A percentile compares a stretch with the other conserved stretches of the same genome.
Evolutionary conservation across 495 filamentous ascomycete species (phyloP).

Genomic region (Letharia lupina): DNA sequence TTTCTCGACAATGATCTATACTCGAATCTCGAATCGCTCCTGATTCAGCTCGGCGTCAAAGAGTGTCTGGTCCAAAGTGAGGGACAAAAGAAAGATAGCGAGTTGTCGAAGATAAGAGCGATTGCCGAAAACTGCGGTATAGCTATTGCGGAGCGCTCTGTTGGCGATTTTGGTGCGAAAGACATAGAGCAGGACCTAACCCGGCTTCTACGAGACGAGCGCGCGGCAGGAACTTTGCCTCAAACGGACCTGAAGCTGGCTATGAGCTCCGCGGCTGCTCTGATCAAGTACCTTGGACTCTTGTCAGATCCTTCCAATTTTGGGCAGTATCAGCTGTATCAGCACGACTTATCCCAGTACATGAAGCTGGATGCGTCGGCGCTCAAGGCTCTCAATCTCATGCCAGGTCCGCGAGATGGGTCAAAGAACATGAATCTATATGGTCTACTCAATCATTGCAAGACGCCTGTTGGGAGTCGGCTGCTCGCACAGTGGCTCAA

Average conservation of each 20-base stretch:
- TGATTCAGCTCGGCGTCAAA: conserved; percentile 93
- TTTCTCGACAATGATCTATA: conserved; percentile 98
- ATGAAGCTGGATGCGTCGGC: conserved; percentile 98
- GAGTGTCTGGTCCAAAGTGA: conserved; percentile 82
- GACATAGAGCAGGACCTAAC: conserved; percentile 96
- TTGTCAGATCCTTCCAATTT: conserved; percentile 89
- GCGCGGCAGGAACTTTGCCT: conserved; percentile 65
- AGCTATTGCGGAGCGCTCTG: conserved; percentile 69
- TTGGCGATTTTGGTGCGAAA: conserved; percentile 71
- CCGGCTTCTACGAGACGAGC: conserved; percentile 76
- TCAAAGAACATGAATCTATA: conserved; percentile 97
- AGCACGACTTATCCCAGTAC: conserved; percentile 93
- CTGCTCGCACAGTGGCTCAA: conserved; percentile 95
- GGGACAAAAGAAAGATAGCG: conserved; percentile 70
- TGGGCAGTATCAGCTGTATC: conserved; percentile 92
- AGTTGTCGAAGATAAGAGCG: conserved; percentile 75
- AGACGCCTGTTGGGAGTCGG: conserved; percentile 86
- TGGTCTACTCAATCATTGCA: conserved; percentile 93
- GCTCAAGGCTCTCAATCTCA: conserved; percentile 87
- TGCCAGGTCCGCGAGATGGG: conserved; percentile 91
- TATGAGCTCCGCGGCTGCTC: conserved; percentile 87
- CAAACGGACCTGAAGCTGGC: conserved; percentile 92
- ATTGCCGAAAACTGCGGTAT: conserved; percentile 91
- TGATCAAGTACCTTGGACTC: conserved; percentile 93
- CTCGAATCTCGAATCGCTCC: conserved; percentile 91